Conservation (phyloP, 345 rosid species). For the Iberis pinnata region DNA sequence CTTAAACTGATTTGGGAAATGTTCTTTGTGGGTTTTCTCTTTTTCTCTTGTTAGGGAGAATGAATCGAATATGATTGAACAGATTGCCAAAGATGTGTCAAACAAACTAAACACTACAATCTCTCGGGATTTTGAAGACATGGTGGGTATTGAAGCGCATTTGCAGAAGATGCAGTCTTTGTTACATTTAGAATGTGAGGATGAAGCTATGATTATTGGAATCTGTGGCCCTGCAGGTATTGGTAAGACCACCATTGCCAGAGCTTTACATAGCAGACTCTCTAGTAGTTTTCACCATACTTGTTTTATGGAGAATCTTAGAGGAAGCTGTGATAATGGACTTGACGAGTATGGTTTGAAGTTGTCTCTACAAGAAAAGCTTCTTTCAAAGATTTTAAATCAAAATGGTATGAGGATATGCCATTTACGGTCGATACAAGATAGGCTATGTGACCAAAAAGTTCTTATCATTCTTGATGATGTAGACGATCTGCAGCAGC, state of each 20-base stretch:
- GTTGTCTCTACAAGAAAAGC: background rate
- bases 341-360: background rate
- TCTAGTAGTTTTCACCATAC: background rate
- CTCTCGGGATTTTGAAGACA: background rate
- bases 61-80: background rate
- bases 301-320: conserved; percentile 12
- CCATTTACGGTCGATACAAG: background rate
- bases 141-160: conserved; percentile 16
- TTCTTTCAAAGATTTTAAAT: background rate
- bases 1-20: too few species aligned
- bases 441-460: background rate
- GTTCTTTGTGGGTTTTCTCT: too few species aligned
- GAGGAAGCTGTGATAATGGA: background rate
- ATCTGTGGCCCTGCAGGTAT: conserved; percentile 7
- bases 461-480: conserved; percentile 37
- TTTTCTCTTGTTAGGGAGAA: background rate
- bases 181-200: background rate
- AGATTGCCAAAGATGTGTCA: conserved; percentile 4
- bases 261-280: background rate
- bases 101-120: background rate
- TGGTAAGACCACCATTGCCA: conserved; percentile 23
- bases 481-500: conserved; percentile 35
- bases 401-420: background rate
- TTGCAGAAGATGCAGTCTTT: background rate
- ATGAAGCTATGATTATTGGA: conserved; percentile 9